phyloP scores from a whole-genome alignment of 805 yeast genomes.

The Lachancea cidri region DNA sequence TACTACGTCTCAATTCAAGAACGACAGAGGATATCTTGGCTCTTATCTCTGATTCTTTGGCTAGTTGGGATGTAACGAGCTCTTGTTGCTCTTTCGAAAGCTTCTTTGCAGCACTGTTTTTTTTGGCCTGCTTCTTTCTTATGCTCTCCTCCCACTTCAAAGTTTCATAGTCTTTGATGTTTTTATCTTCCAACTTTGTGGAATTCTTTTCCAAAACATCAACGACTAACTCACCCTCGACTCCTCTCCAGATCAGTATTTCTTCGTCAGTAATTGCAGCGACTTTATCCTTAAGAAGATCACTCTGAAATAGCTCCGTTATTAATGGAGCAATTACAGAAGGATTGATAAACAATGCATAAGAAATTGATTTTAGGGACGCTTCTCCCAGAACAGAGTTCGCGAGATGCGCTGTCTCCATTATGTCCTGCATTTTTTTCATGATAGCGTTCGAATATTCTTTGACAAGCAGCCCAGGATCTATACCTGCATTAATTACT shows the following conservation, averaged over 20 bases:
- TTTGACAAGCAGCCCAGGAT: slow-evolving; percentile 57
- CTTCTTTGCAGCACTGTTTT: slow-evolving; percentile 40
- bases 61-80: slow-evolving; percentile 56
- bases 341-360: slow-evolving; percentile 56
- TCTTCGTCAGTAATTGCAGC: slow-evolving; percentile 43
- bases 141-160: slow-evolving; percentile 85
- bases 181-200: slow-evolving; percentile 52
- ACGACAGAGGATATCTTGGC: slow-evolving; percentile 37
- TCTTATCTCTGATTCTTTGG: slow-evolving; percentile 57
- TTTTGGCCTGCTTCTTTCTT: slow-evolving; percentile 63
- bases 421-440: slow-evolving; percentile 16
- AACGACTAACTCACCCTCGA: slow-evolving; percentile 64
- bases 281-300: slow-evolving; percentile 37
- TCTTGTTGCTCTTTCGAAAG: slow-evolving; percentile 72
- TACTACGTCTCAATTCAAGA: slow-evolving; percentile 41
- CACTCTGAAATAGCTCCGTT: slow-evolving; percentile 37
- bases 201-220: slow-evolving; percentile 51
- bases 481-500: slow-evolving; percentile 51
- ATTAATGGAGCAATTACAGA: slow-evolving; percentile 49
- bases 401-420: slow-evolving; percentile 13
- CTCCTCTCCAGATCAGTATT: slow-evolving; percentile 59
- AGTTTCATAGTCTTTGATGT: slow-evolving; percentile 79
- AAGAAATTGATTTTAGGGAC: slow-evolving; percentile 48
- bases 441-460: slow-evolving; percentile 22
- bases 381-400: slow-evolving; percentile 36